Percentiles rank a stretch among this genome's conserved stretches.
These are phyloP conservation scores for Coemansia sp. DNA, from an alignment of 192 early-diverging fungal genomes.

Conservation along the genomic window DNA sequence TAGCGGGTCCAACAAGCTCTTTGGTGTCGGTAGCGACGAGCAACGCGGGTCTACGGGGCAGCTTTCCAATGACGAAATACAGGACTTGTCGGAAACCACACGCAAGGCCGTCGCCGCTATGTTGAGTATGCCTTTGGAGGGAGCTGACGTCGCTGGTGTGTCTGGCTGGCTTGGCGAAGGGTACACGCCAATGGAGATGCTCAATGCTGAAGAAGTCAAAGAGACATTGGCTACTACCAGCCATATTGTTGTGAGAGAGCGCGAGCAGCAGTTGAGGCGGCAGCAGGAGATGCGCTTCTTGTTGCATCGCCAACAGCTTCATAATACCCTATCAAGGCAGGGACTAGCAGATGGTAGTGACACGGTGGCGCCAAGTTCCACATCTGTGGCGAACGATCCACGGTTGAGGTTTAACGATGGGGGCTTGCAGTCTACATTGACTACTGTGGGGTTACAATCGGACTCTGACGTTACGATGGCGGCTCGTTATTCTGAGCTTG, in stretches of 20 bases:
- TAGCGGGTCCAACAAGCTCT: neutral
- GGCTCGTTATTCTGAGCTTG: neutral
- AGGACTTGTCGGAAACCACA: slow-evolving; percentile 40
- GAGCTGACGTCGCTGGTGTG: slow-evolving; percentile 45
- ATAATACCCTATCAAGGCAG: slow-evolving; percentile 1
- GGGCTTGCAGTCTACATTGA: neutral
- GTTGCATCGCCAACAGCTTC: slow-evolving; percentile 12
- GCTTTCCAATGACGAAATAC: slow-evolving; percentile 39
- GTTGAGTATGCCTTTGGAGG: slow-evolving; percentile 49
- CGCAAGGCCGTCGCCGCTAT: slow-evolving; percentile 41
- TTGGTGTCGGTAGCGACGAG: neutral
- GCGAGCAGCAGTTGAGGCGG: slow-evolving; percentile 43
- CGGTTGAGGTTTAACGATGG: neutral
- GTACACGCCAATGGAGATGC: slow-evolving; percentile 47
- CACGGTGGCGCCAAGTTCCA: neutral
- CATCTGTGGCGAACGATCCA: slow-evolving; percentile 1
- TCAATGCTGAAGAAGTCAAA: slow-evolving; percentile 37
- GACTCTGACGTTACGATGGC: slow-evolving; percentile 3
- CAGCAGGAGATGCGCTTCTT: slow-evolving; percentile 33
- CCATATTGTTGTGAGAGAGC: slow-evolving; percentile 46
- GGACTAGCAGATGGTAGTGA: neutral
- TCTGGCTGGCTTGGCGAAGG: slow-evolving; percentile 51
- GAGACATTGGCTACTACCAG: slow-evolving; percentile 50
- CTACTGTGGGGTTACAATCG: slow-evolving; percentile 14
- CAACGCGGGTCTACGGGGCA: neutral